Evolutionary conservation across 768 basidiomycete species (phyloP), one percentile per base, ranked within the genome.

Genomic region (Hypsizygus marmoreus): DNA sequence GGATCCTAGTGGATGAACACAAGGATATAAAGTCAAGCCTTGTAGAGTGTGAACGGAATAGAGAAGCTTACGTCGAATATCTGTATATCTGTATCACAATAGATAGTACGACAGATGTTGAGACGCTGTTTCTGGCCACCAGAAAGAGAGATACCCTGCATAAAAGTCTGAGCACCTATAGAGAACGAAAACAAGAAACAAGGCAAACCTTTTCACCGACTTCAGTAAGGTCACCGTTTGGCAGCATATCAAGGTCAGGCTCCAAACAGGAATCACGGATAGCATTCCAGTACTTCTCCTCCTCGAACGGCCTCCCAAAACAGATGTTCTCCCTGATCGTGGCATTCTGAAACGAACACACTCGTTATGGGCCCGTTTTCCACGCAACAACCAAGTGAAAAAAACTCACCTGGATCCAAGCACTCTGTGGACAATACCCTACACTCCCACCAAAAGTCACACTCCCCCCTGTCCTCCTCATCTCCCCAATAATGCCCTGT

Each of bases 311-410:
- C 25, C 83, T 74, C 28, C 93, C 93, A 47, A 97, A 97, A 52
- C 87, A 83, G 43, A 97, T 81, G 56, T 95, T 97, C 34, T 95
- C 91, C 40, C 91, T 77, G 25, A 95, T 80, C 0, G 92, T 95
- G 0, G 90, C 79, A 63, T 91, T 88, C 81, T 86, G 37, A 10
- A n/a, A n/a, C n/a, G n/a, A n/a, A n/a, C n/a, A n/a, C n/a, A n/a
- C n/a, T n/a, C n/a, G n/a, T n/a, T n/a, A n/a, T n/a, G n/a, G n/a
- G n/a, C n/a, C n/a, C n/a, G n/a, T n/a, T n/a, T n/a, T n/a, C 11
- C 28, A 14, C 9, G 7, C 8, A 13, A 26, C 24, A 14, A 11
- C 32, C 10, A 24, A 34, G 7, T 22, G 42, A 17, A 47, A 24
- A 14, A 12, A 22, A 47, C 48, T 51, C 47, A 79, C 83, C 65